Percentiles rank a stretch among this genome's conserved stretches.
Conservation (phyloP, 345 rosid species). For the Acer campestre region DNA sequence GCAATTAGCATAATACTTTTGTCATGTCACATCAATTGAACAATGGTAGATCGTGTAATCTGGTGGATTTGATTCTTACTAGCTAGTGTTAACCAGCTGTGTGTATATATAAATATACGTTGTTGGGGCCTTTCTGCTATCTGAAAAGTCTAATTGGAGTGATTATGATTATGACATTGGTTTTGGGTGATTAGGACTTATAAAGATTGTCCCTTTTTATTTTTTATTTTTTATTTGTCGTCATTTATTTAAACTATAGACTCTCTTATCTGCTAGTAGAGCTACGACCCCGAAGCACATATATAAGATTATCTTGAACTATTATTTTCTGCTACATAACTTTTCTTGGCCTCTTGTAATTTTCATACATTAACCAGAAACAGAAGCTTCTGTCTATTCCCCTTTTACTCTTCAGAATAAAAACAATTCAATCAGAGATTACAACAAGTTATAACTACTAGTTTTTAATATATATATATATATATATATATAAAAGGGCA, state of each 20-base stretch:
- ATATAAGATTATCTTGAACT: conserved; percentile 20
- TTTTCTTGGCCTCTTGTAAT: conserved; percentile 27
- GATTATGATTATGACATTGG: conserved; percentile 64
- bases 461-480: conserved; percentile 3
- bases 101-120: not conserved
- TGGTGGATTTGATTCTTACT: conserved; percentile 46
- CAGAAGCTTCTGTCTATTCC: conserved; percentile 46
- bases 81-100: conserved; percentile 80
- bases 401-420: conserved; percentile 20
- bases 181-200: conserved; percentile 51
- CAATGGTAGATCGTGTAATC: conserved; percentile 46
- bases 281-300: no score
- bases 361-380: conserved; percentile 33
- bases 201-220: conserved; percentile 3
- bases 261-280: rapidly evolving
- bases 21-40: conserved; percentile 32
- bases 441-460: conserved; percentile 37
- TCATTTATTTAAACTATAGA: no score
- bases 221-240: no score
- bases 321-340: conserved; percentile 39
- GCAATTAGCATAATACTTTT: conserved; percentile 2
- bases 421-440: conserved; percentile 32
- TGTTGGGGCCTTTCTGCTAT: conserved; percentile 29
- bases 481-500: conserved; percentile 12
- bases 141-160: conserved; percentile 44